Percentiles rank a stretch among this genome's conserved stretches.
These are phyloP conservation scores for Phanerodontia chrysosporium DNA, from an alignment of 768 basidiomycete genomes.

Conservation along the genomic window DNA sequence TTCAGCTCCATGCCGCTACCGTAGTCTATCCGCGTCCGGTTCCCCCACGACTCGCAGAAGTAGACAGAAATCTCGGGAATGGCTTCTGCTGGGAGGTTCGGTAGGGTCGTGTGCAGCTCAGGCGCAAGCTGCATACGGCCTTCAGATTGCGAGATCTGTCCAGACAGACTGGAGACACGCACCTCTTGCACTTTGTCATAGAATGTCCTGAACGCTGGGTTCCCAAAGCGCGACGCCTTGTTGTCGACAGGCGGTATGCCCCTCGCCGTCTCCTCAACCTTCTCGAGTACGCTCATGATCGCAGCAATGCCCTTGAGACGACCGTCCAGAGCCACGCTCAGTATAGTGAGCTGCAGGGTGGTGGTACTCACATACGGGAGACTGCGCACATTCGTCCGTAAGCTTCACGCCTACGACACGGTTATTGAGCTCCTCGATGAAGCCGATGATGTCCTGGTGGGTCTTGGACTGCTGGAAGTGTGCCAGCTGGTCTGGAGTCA, in stretches of 20 bases:
- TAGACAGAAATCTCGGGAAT: conserved; percentile 73
- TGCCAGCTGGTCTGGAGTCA: conserved; percentile 71
- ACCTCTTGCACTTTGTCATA: conserved; percentile 80
- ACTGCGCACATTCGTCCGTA: conserved; percentile 52
- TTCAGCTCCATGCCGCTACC: conserved; percentile 99
- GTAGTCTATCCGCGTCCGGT: conserved; percentile 88
- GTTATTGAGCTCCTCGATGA: conserved; percentile 73
- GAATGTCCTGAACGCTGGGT: conserved; percentile 92
- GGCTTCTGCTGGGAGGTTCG: conserved; percentile 52
- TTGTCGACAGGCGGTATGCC: conserved; percentile 87
- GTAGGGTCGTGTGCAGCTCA: conserved; percentile 53
- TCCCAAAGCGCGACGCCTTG: conserved; percentile 88
- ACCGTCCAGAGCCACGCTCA: neutral
- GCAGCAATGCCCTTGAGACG: conserved; percentile 53
- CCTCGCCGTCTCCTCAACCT: conserved; percentile 60
- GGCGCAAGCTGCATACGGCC: conserved; percentile 35
- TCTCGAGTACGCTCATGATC: conserved; percentile 60
- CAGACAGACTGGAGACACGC: conserved; percentile 12
- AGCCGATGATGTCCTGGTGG: conserved; percentile 59
- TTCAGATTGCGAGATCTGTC: neutral
- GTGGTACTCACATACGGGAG: conserved; percentile 47
- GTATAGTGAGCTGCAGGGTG: neutral
- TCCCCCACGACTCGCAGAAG: conserved; percentile 89
- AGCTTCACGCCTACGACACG: conserved; percentile 75
- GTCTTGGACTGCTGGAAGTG: conserved; percentile 79